phyloP scores from a whole-genome alignment of 108 stramenopile genomes.

The Skeletonema menzelii region DNA sequence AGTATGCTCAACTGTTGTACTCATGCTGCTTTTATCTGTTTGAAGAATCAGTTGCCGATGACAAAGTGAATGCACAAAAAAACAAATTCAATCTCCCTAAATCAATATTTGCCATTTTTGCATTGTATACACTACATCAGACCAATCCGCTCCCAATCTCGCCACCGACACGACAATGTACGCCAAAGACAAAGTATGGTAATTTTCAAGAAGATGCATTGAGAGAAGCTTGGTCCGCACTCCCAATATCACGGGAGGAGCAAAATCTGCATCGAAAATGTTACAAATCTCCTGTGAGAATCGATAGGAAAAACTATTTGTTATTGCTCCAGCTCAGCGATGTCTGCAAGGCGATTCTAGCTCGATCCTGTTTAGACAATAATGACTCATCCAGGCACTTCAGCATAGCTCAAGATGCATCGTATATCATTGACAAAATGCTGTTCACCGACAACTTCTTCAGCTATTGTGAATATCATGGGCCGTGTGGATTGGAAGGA shows the following conservation, averaged over 20 bases:
- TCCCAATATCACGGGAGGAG: conserved; percentile 26
- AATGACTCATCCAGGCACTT: not conserved
- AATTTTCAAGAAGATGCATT: conserved; percentile 5
- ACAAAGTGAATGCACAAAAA: not conserved
- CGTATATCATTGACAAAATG: conserved; percentile 33
- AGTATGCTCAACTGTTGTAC: conserved; percentile 38
- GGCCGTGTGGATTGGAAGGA: conserved; percentile 35
- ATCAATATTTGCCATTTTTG: conserved; percentile 33
- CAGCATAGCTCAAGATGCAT: conserved; percentile 20
- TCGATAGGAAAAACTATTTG: conserved; percentile 21
- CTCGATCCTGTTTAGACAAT: too few species aligned
- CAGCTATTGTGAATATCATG: conserved; percentile 42
- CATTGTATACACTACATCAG: conserved; percentile 29
- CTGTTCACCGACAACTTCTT: conserved; percentile 25
- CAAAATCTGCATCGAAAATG: conserved; percentile 16
- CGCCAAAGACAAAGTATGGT: conserved; percentile 5
- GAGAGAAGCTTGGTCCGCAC: conserved; percentile 20
- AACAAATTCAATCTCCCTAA: not conserved
- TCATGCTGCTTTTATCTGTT: conserved; percentile 32
- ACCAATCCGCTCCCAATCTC: conserved; percentile 38
- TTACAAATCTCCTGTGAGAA: conserved; percentile 35
- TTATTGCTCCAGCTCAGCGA: conserved; percentile 26
- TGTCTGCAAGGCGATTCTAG: conserved; percentile 18
- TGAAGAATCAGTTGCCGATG: conserved; percentile 16
- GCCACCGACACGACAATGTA: conserved; percentile 1